These are phyloP conservation scores for Phlyctochytrium arcticum DNA, from an alignment of 192 early-diverging fungal genomes.

Conservation along the genomic window DNA sequence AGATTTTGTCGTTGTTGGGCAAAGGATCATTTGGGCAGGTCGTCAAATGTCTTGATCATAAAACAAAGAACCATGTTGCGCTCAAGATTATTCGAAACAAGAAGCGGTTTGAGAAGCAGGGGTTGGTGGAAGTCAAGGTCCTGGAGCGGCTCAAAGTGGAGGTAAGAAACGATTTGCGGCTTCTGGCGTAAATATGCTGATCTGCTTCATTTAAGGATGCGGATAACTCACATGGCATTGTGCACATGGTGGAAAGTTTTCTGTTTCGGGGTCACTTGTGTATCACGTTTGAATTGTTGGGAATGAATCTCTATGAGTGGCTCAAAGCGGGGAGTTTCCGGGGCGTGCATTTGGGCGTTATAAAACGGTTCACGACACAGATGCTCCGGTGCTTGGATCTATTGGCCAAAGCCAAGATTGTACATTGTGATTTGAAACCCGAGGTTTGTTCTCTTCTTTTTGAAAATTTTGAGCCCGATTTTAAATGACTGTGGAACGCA, in stretches of 20 bases:
- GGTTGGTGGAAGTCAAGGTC: constrained; percentile 90
- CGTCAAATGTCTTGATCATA: constrained; percentile 91
- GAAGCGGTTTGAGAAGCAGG: constrained; percentile 94
- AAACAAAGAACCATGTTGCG: constrained; percentile 77
- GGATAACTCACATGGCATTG: constrained; percentile 69
- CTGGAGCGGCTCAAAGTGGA: constrained; percentile 77
- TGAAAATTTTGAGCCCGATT: neutral
- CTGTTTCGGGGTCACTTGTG: constrained; percentile 95
- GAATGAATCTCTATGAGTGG: constrained; percentile 95
- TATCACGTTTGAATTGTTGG: constrained; percentile 90
- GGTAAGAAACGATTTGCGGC: constrained; percentile 37
- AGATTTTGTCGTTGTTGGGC: constrained; percentile 84
- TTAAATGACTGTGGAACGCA: no score
- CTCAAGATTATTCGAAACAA: constrained; percentile 96
- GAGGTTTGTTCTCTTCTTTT: constrained; percentile 59
- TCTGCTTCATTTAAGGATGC: constrained; percentile 58
- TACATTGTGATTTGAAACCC: constrained; percentile 97
- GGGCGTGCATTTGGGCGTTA: constrained; percentile 75
- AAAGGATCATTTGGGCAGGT: constrained; percentile 97
- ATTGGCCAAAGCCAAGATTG: constrained; percentile 68
- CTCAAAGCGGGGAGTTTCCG: constrained; percentile 89
- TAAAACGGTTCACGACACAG: constrained; percentile 72
- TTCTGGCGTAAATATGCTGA: neutral
- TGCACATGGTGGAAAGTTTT: constrained; percentile 89
- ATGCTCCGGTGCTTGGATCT: constrained; percentile 78